These are phyloP conservation scores for Ustilago trichophora DNA, from an alignment of 1,284 basidiomycete genomes.

Conservation along the genomic window DNA sequence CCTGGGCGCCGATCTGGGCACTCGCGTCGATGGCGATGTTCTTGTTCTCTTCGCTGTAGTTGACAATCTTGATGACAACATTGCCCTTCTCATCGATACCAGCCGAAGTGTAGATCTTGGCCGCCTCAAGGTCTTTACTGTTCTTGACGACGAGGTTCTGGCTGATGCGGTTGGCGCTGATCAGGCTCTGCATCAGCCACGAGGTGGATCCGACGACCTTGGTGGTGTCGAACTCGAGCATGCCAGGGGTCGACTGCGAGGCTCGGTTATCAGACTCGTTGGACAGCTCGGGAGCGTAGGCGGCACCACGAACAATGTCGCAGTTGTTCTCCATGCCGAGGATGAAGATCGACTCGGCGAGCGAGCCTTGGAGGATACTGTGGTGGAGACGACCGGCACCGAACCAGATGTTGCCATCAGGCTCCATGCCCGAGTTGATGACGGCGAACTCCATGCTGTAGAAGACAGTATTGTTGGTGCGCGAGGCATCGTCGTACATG, in stretches of 20 bases:
- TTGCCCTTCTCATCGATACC: constrained; percentile 21
- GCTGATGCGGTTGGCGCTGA: constrained; percentile 44
- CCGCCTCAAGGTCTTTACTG: constrained; percentile 24
- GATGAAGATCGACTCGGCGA: constrained; percentile 77
- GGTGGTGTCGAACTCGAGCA: constrained; percentile 72
- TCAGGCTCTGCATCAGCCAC: constrained; percentile 74
- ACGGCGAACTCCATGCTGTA: constrained; percentile 76
- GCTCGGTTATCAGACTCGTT: constrained; percentile 60
- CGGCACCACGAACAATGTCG: constrained; percentile 74
- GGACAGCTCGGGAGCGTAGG: constrained; percentile 75
- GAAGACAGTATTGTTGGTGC: constrained; percentile 46
- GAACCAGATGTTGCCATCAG: constrained; percentile 71
- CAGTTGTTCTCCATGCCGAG: constrained; percentile 75
- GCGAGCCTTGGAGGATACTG: constrained; percentile 70
- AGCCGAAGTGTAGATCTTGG: constrained; percentile 35
- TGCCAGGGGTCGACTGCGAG: constrained; percentile 73
- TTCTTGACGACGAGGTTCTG: constrained; percentile 25
- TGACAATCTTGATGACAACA: constrained; percentile 45
- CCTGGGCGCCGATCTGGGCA: background rate
- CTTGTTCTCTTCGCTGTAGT: constrained; percentile 28
- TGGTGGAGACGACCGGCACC: constrained; percentile 72
- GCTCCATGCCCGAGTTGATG: constrained; percentile 70
- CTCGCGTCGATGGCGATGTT: constrained; percentile 14
- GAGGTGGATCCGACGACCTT: constrained; percentile 71
- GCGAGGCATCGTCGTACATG: constrained; percentile 41